These are phyloP conservation scores for Colletotrichum neosansevieriae DNA, from an alignment of 2,329 filamentous ascomycete species.

Conservation along the genomic window DNA sequence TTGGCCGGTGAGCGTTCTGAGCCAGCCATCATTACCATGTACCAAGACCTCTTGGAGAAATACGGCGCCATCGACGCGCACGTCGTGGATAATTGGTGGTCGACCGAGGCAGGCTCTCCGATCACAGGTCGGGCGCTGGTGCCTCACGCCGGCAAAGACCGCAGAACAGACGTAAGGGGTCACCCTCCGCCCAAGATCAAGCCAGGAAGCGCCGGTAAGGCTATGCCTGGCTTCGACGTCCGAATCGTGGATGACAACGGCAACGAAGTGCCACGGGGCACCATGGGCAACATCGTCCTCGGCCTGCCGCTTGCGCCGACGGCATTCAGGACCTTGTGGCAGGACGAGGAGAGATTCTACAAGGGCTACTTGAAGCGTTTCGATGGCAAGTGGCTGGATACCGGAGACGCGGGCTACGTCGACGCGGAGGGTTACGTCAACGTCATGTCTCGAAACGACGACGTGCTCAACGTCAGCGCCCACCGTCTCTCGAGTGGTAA, in stretches of 20 bases:
- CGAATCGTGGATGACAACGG: constrained; percentile 86
- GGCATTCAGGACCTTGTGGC: constrained; percentile 86
- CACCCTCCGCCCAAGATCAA: constrained; percentile 69
- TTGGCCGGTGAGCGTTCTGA: constrained; percentile 92
- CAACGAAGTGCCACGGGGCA: constrained; percentile 74
- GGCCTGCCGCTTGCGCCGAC: constrained; percentile 86
- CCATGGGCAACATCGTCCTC: constrained; percentile 93
- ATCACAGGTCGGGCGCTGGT: constrained; percentile 67
- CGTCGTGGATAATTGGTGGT: constrained; percentile 73
- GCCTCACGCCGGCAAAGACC: constrained; percentile 69
- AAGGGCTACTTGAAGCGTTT: constrained; percentile 88
- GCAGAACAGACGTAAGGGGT: constrained; percentile 55
- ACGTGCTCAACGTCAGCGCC: constrained; percentile 96
- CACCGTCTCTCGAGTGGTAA: constrained; percentile 89
- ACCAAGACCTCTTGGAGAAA: constrained; percentile 77
- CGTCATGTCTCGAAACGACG: constrained; percentile 77
- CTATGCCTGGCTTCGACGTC: constrained; percentile 93
- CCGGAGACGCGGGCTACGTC: constrained; percentile 89
- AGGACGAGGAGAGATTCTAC: constrained; percentile 88
- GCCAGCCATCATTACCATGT: constrained; percentile 84
- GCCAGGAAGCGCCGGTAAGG: constrained; percentile 88
- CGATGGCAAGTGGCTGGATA: constrained; percentile 85
- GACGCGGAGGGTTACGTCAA: constrained; percentile 78
- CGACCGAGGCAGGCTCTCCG: constrained; percentile 69
- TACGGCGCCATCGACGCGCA: constrained; percentile 74